Percentiles rank a stretch among this genome's conserved stretches.
These are phyloP conservation scores for Leccinum ponderosum DNA, from an alignment of 1,284 basidiomycete species.

Conservation along the genomic window DNA sequence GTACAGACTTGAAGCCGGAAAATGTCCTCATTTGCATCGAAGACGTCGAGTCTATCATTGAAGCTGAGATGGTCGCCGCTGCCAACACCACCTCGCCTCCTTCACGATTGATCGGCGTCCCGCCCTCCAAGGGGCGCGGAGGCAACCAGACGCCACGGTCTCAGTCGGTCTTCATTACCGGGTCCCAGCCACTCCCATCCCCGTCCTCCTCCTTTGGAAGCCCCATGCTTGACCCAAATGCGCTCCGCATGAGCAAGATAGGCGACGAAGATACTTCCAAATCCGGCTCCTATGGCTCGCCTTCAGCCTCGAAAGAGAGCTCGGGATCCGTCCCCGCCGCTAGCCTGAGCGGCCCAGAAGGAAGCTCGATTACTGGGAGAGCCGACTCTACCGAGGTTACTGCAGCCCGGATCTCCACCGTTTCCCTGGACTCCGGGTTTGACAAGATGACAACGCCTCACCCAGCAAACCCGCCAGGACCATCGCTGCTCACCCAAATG, in stretches of 20 bases:
- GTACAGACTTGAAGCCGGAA: slow-evolving; percentile 91
- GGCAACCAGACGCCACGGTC: slow-evolving; percentile 95
- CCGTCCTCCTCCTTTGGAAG: slow-evolving; percentile 71
- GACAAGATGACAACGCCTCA: slow-evolving; percentile 53
- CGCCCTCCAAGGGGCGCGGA: slow-evolving; percentile 92
- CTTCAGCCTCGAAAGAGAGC: slow-evolving; percentile 22
- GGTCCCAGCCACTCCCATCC: slow-evolving; percentile 89
- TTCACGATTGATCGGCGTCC: slow-evolving; percentile 89
- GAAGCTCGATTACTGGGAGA: slow-evolving; percentile 28
- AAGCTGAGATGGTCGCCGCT: slow-evolving; percentile 74
- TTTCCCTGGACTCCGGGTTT: slow-evolving; percentile 58
- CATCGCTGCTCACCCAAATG: slow-evolving; percentile 82
- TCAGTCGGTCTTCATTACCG: slow-evolving; percentile 90
- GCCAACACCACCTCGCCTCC: slow-evolving; percentile 53
- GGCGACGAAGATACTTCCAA: slow-evolving; percentile 40
- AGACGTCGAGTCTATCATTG: slow-evolving; percentile 93
- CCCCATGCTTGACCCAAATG: slow-evolving; percentile 88
- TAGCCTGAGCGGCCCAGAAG: slow-evolving; percentile 16
- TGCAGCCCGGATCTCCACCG: slow-evolving; percentile 63
- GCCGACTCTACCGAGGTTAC: slow-evolving; percentile 47
- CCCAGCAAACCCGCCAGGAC: slow-evolving; percentile 51
- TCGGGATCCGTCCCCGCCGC: slow-evolving; percentile 18
- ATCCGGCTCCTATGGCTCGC: slow-evolving; percentile 26
- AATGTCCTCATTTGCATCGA: slow-evolving; percentile 98
- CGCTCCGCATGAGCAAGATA: slow-evolving; percentile 90